Conservation (phyloP, 768 basidiomycete genomes). For the Daedaleopsis nitida region DNA sequence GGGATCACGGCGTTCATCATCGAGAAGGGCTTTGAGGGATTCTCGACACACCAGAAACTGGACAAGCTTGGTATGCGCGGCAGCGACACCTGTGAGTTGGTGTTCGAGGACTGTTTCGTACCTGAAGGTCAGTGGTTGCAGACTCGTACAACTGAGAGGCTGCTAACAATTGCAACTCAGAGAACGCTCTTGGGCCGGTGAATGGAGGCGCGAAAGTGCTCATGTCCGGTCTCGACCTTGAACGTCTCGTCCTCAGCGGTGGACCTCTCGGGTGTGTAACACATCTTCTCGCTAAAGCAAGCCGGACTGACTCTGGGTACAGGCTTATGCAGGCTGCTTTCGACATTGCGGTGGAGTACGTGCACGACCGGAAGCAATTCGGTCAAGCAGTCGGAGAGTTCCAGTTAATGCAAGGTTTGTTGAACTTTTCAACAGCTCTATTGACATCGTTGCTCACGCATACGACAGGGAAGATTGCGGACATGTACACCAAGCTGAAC, state of each 20-base stretch:
- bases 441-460: not conserved
- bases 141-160: slow-evolving; percentile 1
- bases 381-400: slow-evolving; percentile 86
- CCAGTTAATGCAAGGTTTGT: slow-evolving; percentile 92
- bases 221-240: slow-evolving; percentile 93
- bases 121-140: slow-evolving; percentile 64
- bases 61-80: slow-evolving; percentile 98
- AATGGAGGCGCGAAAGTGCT: slow-evolving; percentile 83
- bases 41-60: slow-evolving; percentile 87
- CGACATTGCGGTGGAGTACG: slow-evolving; percentile 83
- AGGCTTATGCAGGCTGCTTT: slow-evolving; percentile 56
- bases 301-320: not conserved
- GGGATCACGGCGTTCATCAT: slow-evolving; percentile 93
- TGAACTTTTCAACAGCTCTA: not conserved
- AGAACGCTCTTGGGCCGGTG: slow-evolving; percentile 81
- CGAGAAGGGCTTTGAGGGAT: slow-evolving; percentile 80
- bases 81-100: slow-evolving; percentile 90
- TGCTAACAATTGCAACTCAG: slow-evolving; percentile 38
- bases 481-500: slow-evolving; percentile 94
- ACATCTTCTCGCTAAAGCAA: not conserved
- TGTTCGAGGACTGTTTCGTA: slow-evolving; percentile 89
- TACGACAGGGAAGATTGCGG: slow-evolving; percentile 70
- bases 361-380: slow-evolving; percentile 94
- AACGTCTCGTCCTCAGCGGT: slow-evolving; percentile 88
- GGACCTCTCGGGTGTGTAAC: slow-evolving; percentile 80